Percentiles rank a stretch among this genome's conserved stretches.
Evolutionary conservation across 805 yeast genomes (phyloP).

Genomic region (Metschnikowia continentalis): DNA sequence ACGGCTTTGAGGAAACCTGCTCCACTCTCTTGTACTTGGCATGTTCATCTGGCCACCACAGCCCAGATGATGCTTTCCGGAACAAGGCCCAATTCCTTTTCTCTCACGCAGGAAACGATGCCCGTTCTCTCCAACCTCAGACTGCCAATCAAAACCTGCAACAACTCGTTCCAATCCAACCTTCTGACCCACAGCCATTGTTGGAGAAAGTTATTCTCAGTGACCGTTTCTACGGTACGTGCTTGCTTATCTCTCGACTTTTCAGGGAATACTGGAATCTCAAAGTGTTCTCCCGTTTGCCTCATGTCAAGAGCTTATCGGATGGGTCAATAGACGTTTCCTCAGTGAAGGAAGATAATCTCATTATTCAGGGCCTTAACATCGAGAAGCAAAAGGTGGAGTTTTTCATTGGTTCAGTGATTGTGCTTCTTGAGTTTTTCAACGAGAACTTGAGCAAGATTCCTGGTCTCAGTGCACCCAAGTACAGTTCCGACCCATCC

Average conservation of each 20-base stretch:
- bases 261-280: conserved; percentile 76
- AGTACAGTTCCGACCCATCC: conserved; percentile 46
- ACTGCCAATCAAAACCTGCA: conserved; percentile 8
- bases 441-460: conserved; percentile 58
- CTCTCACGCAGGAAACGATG: conserved; percentile 51
- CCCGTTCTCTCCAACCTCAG: conserved; percentile 34
- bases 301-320: conserved; percentile 35
- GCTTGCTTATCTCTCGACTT: conserved; percentile 71
- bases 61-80: conserved; percentile 46
- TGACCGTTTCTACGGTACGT: conserved; percentile 86
- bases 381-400: conserved; percentile 53
- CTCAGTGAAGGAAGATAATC: conserved; percentile 41
- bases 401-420: conserved; percentile 64
- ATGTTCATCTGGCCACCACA: conserved; percentile 56
- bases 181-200: conserved; percentile 32
- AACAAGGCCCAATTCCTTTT: conserved; percentile 48
- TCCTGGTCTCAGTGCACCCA: conserved; percentile 59
- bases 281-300: conserved; percentile 55
- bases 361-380: conserved; percentile 42
- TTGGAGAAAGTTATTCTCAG: conserved; percentile 81
- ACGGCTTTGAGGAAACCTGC: conserved; percentile 88
- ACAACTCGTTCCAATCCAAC: conserved; percentile 16
- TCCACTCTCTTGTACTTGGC: conserved; percentile 83
- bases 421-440: conserved; percentile 67
- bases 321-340: conserved; percentile 35